Evolutionary conservation across 176 grass and related monocot genomes (phyloP).

Genomic region (Guadua angustifolia): DNA sequence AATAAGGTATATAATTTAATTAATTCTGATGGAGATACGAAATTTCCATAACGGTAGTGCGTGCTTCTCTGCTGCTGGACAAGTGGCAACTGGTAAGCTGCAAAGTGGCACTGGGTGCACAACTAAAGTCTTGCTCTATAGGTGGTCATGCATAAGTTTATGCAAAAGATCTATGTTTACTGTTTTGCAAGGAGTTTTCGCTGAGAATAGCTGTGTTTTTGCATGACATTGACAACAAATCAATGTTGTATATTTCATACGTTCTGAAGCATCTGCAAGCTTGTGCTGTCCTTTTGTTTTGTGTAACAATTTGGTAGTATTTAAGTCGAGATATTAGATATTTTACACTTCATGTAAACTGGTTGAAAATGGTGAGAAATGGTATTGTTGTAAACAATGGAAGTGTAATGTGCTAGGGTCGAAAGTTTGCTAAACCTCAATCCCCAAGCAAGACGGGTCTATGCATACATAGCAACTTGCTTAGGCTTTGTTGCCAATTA

Average conservation of each 20-base stretch:
- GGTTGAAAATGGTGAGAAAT: conserved; percentile 4
- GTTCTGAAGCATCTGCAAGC: background rate
- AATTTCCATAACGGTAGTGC: too few species aligned
- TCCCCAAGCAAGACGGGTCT: background rate
- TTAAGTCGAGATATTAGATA: conserved; percentile 3
- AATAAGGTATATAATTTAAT: too few species aligned
- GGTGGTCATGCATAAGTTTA: background rate
- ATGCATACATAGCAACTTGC: background rate
- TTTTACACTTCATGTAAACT: background rate
- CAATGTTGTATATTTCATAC: background rate
- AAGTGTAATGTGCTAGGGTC: background rate
- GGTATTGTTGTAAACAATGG: conserved; percentile 9
- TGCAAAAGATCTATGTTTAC: background rate
- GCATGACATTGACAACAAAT: background rate
- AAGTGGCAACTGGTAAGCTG: conserved; percentile 1
- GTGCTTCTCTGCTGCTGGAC: background rate
- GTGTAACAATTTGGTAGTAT: background rate
- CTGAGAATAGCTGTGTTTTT: background rate
- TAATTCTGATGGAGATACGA: too few species aligned
- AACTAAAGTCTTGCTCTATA: background rate
- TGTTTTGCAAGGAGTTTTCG: background rate
- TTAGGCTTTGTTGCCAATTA: background rate
- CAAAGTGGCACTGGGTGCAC: background rate
- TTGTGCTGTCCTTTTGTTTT: background rate
- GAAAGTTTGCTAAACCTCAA: conserved; percentile 12